Base-by-base conservation (phyloP, 2,329 filamentous ascomycete species). In the Beauveria sp. region DNA sequence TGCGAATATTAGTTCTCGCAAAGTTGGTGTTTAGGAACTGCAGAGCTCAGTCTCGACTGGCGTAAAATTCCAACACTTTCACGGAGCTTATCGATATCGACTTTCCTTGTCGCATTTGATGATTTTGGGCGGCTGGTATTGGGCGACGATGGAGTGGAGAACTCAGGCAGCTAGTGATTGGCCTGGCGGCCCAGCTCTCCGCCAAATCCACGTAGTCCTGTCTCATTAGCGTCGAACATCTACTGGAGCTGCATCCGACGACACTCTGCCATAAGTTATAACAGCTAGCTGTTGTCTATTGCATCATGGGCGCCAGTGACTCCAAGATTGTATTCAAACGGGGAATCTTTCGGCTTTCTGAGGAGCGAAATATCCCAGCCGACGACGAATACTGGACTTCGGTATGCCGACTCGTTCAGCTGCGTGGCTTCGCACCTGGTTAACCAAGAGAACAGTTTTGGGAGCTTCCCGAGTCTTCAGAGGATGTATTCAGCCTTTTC, bases 311-410 rank as follows among this genome's bases (percentile, higher is more conserved):
- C 76, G 93, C 93, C 73, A 97, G 93, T 77, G 93, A 98, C 79
- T 98, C 93, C 70, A 98, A 98, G 83, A 87, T 98, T 72, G 91
- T 93, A 72, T 98, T 99, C 84, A 98, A 97, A 78, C 91, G 96
- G 78, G 93, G 93, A 77, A 96, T 98, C 79, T 97, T 98, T 80
- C 87, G 90, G 72, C 86, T 99, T 63, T 95, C 92, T n/a, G 92
- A 96, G 74, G 89, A 96, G 74, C 86, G 87, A 67, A 83, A 90
- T 73, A 97, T 98, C 71, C 83, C 91, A 63, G 86, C 91, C 61
- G 89, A 95, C 75, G 91, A 97, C 78, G 81, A 86, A 20, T 97
- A 96, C 78, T 99, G 95, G 95, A 87, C 89, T 66, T 90, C 91
- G 73, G 92, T 96, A 77, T 71, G 89, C 80, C 56, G 50, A 60